Conservation (phyloP, 148 eudicot species). For the Rhododendron simsii region DNA sequence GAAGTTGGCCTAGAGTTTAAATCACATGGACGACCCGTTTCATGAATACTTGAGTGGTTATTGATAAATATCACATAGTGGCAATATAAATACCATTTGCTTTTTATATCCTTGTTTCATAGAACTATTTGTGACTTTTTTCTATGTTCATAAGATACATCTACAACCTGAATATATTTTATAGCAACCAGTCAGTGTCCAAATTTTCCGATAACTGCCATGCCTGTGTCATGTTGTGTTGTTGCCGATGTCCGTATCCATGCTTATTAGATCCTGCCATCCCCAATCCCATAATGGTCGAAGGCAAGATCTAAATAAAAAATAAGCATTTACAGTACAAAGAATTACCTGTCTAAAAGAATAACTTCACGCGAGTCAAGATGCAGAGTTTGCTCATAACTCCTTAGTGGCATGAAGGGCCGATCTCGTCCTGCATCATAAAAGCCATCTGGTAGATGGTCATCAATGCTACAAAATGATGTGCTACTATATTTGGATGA, state of each 20-base stretch:
- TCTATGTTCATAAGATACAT: not conserved
- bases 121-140: not conserved
- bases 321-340: not conserved
- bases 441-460: slow-evolving; percentile 83
- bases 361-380: slow-evolving; percentile 85
- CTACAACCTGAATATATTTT: not conserved
- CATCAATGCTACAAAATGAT: slow-evolving; percentile 81
- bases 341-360: slow-evolving; percentile 70
- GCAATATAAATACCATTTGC: not conserved
- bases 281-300: not conserved
- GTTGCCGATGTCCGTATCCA: not conserved
- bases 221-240: not conserved
- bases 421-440: slow-evolving; percentile 99
- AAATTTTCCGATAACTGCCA: not conserved
- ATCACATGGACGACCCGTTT: not conserved
- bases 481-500: slow-evolving; percentile 57
- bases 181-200: not conserved
- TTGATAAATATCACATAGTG: not conserved
- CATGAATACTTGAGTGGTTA: not conserved
- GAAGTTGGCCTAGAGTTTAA: not conserved
- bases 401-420: slow-evolving; percentile 70
- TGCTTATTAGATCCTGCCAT: not conserved
- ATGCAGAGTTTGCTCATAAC: slow-evolving; percentile 56
- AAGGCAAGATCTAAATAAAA: not conserved
- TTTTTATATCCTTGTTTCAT: not conserved